phyloP scores from a whole-genome alignment of 805 yeast genomes.

The Metschnikowia similis region DNA sequence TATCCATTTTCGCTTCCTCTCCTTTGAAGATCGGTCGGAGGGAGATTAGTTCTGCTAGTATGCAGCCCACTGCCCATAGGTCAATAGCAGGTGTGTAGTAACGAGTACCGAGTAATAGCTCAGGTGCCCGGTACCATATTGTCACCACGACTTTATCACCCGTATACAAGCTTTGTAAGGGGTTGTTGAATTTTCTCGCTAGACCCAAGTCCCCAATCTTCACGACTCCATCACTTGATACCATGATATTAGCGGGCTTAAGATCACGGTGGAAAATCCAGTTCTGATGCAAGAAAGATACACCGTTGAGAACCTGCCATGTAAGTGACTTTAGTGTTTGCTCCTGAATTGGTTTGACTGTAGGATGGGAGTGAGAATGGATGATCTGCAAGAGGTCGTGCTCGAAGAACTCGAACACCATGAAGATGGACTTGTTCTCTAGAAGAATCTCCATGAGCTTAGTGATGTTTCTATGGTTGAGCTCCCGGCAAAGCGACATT shows the following conservation, averaged over 20 bases:
- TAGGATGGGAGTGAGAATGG: conserved; percentile 91
- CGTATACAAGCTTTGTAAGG: conserved; percentile 77
- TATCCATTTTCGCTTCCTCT: conserved; percentile 92
- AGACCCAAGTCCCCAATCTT: conserved; percentile 94
- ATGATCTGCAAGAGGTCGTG: conserved; percentile 92
- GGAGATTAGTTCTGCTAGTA: conserved; percentile 84
- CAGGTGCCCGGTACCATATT: conserved; percentile 96
- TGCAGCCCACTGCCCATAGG: conserved; percentile 95
- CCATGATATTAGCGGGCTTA: conserved; percentile 98
- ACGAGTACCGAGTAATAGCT: conserved; percentile 80
- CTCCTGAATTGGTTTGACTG: conserved; percentile 71
- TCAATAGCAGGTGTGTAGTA: conserved; percentile 93
- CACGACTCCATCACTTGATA: conserved; percentile 80
- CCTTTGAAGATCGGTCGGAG: conserved; percentile 94
- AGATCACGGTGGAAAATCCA: conserved; percentile 96
- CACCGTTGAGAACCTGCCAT: conserved; percentile 92
- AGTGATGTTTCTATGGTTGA: conserved; percentile 75
- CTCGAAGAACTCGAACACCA: conserved; percentile 95
- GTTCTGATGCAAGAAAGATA: conserved; percentile 85
- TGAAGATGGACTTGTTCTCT: conserved; percentile 85
- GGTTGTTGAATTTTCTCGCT: conserved; percentile 83
- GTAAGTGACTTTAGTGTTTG: conserved; percentile 75
- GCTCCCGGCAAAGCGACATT: conserved; percentile 89
- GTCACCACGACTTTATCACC: conserved; percentile 97
- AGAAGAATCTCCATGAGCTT: conserved; percentile 76